Conservation (phyloP, 495 filamentous ascomycete species). For the Cladorrhinum samala region DNA sequence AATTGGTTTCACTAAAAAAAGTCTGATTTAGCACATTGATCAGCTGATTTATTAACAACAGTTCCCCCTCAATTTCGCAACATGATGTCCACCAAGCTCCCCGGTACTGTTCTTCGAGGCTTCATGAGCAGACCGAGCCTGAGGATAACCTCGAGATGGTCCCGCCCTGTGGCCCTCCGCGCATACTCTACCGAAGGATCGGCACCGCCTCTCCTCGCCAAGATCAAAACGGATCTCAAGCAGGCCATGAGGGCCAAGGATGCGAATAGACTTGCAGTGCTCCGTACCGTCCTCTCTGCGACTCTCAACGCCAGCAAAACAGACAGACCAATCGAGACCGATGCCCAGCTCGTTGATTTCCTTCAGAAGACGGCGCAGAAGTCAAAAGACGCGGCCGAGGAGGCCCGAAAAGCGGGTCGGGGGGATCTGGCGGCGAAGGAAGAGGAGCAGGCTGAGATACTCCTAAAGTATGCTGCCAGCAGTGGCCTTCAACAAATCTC, state of each 20-base stretch:
- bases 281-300: constrained; percentile 48
- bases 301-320: constrained; percentile 55
- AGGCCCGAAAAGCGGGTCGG: constrained; percentile 45
- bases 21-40: too few species aligned
- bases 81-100: constrained; percentile 16
- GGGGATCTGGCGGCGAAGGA: constrained; percentile 53
- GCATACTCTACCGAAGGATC: constrained; percentile 35
- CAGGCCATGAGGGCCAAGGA: constrained; percentile 55
- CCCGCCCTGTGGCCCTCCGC: constrained; percentile 9
- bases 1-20: too few species aligned
- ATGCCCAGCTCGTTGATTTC: constrained; percentile 49
- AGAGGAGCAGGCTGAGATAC: constrained; percentile 38
- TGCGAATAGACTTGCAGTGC: constrained; percentile 45
- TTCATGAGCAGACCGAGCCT: constrained; percentile 17
- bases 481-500: constrained; percentile 38
- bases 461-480: constrained; percentile 42
- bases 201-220: constrained; percentile 35
- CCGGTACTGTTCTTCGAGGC: constrained; percentile 10
- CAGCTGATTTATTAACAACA: not conserved
- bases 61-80: not conserved
- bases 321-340: constrained; percentile 45
- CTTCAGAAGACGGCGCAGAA: constrained; percentile 40
- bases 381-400: constrained; percentile 36
- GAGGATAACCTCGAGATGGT: constrained; percentile 1
- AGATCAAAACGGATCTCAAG: constrained; percentile 52